These are phyloP conservation scores for Lentithecium fluviatile DNA, from an alignment of 495 filamentous ascomycete genomes.

Conservation along the genomic window DNA sequence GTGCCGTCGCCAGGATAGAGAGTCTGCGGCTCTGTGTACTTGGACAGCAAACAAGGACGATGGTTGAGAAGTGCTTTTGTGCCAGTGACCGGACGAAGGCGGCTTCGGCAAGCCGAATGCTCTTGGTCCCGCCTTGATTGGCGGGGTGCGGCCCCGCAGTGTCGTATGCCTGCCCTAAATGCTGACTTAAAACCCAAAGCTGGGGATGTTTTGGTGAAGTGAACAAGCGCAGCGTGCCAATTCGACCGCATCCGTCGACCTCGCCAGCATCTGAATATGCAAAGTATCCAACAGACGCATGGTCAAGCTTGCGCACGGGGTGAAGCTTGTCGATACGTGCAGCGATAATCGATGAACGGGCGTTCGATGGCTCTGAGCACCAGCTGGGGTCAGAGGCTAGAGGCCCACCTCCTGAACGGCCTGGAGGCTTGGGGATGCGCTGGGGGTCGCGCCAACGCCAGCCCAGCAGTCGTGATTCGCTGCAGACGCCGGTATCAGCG, in stretches of 20 bases:
- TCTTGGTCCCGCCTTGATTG: slow-evolving; percentile 6
- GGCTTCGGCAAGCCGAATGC: slow-evolving; percentile 13
- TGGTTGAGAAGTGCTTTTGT: slow-evolving; percentile 6
- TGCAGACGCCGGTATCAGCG: slow-evolving; percentile 8
- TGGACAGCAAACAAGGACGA: not conserved
- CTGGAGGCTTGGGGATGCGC: slow-evolving; percentile 9
- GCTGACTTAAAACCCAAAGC: slow-evolving; percentile 16
- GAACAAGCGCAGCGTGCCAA: slow-evolving; percentile 1
- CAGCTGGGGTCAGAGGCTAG: slow-evolving; percentile 2
- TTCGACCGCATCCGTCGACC: not conserved
- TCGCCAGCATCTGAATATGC: not conserved
- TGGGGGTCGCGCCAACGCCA: slow-evolving; percentile 5
- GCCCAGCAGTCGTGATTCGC: slow-evolving; percentile 22
- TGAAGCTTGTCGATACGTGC: slow-evolving; percentile 16
- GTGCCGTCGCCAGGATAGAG: slow-evolving; percentile 3
- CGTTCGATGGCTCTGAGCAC: slow-evolving; percentile 16
- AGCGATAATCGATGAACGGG: slow-evolving; percentile 21
- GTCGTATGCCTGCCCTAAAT: slow-evolving; percentile 28
- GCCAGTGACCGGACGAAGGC: slow-evolving; percentile 11
- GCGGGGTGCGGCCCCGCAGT: slow-evolving; percentile 10
- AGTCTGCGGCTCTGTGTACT: slow-evolving; percentile 23
- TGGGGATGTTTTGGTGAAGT: slow-evolving; percentile 5
- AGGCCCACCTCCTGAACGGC: slow-evolving; percentile 9
- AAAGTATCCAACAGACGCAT: slow-evolving; percentile 12
- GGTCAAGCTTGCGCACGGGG: slow-evolving; percentile 1